Base-by-base conservation (phyloP, 1,284 basidiomycete species). In the Sporisorium graminicola region DNA sequence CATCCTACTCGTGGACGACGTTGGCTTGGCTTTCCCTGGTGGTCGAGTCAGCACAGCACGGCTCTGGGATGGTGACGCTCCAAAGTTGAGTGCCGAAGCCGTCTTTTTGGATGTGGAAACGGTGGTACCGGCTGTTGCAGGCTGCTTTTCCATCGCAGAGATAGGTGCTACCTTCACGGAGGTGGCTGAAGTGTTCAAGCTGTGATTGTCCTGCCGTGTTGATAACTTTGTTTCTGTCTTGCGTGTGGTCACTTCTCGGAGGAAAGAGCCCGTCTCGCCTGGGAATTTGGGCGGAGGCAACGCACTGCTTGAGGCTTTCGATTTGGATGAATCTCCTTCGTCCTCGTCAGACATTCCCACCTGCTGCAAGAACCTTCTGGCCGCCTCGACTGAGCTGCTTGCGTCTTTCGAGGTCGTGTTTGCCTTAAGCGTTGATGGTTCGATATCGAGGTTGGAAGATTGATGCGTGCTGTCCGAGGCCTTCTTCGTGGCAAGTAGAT, bases 51-150 rank as follows among this genome's bases (percentile, higher is more conserved):
- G 8, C 3, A 10, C 22, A 6, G 20, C 22, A 9, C 31, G 37
- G 43, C 3, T 37, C 22, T 20, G 58, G 0, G 54, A 43, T 4
- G 64, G 9, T 10, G 52, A 49, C 16, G 51, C 43, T 16, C 71
- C 71, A 37, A 74, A 74, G 47, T 58, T 65, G 58, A 74, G 71
- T 5, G 71, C 65, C 3, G 65, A 68, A 7, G 65, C 65, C 18
- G 71, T 74, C 54, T 69, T 68, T 14, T 43, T 57, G 20, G 27
- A 59, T 16, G 35, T 40, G n/a, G 58, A 24, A 47, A 37, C 9
- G n/a, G n/a, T 31, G 35, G 35, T 37, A 12, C n/a, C 22, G 10
- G 24, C 14, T 1, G 35, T 5, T 14, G 33, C 22, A 4, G 51
- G 13, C 16, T 24, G 22, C 24, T 53, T 40, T 18, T 16, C 50